Conservation (phyloP, 768 basidiomycete species). For the Tulasnella sp. region DNA sequence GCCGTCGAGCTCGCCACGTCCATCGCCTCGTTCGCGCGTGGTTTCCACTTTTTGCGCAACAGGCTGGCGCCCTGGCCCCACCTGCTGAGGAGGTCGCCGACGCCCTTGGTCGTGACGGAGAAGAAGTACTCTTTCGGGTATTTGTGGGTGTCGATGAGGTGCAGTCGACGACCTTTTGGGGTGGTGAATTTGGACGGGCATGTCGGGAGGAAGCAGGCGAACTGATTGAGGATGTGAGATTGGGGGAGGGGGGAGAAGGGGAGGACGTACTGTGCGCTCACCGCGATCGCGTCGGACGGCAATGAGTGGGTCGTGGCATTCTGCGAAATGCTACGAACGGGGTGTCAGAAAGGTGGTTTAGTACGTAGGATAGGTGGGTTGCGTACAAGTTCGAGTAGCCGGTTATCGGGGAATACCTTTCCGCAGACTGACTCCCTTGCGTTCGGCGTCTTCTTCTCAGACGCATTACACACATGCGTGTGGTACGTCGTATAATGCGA, state of each 20-base stretch:
- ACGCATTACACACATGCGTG: constrained; percentile 64
- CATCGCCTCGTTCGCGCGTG: constrained; percentile 23
- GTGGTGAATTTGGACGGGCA: constrained; percentile 51
- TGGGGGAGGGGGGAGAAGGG: constrained; percentile 18
- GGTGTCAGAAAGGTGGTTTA: neutral
- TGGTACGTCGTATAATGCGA: constrained; percentile 74
- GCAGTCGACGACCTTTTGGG: constrained; percentile 65
- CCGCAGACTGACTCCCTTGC: constrained; percentile 38
- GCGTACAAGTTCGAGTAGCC: constrained; percentile 67
- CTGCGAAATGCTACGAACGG: constrained; percentile 29
- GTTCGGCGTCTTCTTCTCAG: neutral
- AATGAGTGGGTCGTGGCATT: constrained; percentile 82
- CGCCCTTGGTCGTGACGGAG: constrained; percentile 80
- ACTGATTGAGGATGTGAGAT: constrained; percentile 32
- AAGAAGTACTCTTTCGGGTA: constrained; percentile 89
- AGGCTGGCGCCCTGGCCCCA: constrained; percentile 82
- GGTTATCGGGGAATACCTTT: constrained; percentile 75
- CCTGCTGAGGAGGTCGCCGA: constrained; percentile 60
- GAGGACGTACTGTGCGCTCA: constrained; percentile 62
- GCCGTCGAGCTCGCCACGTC: constrained; percentile 18
- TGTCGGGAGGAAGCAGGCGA: constrained; percentile 56
- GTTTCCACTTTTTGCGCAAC: constrained; percentile 60
- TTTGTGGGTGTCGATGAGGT: constrained; percentile 68
- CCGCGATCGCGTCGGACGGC: constrained; percentile 63
- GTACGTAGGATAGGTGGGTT: neutral